Conservation (phyloP, 148 eudicot species). For the Mesembryanthemum crystallinum region DNA sequence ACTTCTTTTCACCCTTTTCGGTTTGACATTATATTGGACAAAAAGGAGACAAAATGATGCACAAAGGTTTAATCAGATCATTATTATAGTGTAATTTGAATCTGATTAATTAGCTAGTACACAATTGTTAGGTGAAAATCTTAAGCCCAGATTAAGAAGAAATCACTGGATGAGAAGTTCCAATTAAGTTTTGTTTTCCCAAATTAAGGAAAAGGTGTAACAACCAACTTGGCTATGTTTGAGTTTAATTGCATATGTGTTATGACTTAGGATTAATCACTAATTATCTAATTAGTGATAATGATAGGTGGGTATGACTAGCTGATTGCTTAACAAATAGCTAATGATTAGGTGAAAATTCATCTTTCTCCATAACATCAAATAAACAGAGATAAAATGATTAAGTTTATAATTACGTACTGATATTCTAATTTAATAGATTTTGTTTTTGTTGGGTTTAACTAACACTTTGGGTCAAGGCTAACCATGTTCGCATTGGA, state of each 20-base stretch:
- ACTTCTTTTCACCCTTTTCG: background rate
- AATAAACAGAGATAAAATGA: background rate
- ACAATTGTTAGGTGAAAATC: background rate
- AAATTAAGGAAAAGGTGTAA: background rate
- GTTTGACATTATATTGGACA: background rate
- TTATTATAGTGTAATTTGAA: background rate
- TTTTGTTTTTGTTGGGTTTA: too few relatives aligned
- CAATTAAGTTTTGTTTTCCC: background rate
- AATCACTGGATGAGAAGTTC: background rate
- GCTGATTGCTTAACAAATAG: background rate
- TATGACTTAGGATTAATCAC: background rate
- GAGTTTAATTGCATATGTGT: background rate
- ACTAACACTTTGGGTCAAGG: too few relatives aligned
- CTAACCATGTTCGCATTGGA: too few relatives aligned
- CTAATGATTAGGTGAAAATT: constrained; percentile 14
- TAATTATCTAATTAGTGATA: background rate
- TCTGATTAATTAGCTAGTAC: background rate
- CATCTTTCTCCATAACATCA: background rate
- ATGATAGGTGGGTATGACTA: background rate
- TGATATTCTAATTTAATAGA: too few relatives aligned
- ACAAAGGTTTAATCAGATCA: background rate
- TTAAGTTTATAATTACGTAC: too few relatives aligned
- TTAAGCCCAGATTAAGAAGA: background rate
- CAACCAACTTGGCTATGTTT: background rate
- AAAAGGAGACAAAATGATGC: background rate